These are phyloP conservation scores for Cucurbita maxima DNA, from an alignment of 306 rosid genomes.

Conservation along the genomic window DNA sequence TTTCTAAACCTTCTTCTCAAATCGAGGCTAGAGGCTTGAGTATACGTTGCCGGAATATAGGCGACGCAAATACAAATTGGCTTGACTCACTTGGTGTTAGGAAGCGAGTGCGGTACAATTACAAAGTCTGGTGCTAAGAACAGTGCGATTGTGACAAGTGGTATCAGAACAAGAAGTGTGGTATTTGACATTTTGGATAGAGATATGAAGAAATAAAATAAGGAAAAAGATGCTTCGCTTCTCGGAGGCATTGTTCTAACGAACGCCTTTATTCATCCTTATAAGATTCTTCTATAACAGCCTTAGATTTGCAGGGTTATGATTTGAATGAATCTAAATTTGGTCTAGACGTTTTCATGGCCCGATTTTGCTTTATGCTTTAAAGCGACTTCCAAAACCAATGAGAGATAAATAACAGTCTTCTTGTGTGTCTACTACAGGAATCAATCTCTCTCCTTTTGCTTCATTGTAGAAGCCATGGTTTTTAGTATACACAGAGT, in stretches of 20 bases:
- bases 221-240: conserved; percentile 66
- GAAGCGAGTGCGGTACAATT: no score
- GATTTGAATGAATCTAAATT: conserved; percentile 73
- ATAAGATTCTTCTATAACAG: conserved; percentile 77
- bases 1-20: no score
- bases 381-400: conserved; percentile 41
- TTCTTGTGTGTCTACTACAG: conserved; percentile 30
- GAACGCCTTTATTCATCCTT: conserved; percentile 46
- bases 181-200: conserved; percentile 32
- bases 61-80: no score
- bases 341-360: conserved; percentile 29
- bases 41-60: no score
- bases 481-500: conserved; percentile 27
- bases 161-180: conserved; percentile 9
- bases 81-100: no score
- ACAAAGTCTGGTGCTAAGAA: no score
- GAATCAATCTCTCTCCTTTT: conserved; percentile 25
- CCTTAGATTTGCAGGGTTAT: conserved; percentile 55
- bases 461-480: conserved; percentile 32
- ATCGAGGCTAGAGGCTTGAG: no score
- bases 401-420: conserved; percentile 39
- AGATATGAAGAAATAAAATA: conserved; percentile 20
- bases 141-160: no score
- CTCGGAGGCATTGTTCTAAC: conserved; percentile 57
- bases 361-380: conserved; percentile 46